Evolutionary conservation across 1,139 yeast genomes (phyloP).

Genomic region (Geotrichum candidum): DNA sequence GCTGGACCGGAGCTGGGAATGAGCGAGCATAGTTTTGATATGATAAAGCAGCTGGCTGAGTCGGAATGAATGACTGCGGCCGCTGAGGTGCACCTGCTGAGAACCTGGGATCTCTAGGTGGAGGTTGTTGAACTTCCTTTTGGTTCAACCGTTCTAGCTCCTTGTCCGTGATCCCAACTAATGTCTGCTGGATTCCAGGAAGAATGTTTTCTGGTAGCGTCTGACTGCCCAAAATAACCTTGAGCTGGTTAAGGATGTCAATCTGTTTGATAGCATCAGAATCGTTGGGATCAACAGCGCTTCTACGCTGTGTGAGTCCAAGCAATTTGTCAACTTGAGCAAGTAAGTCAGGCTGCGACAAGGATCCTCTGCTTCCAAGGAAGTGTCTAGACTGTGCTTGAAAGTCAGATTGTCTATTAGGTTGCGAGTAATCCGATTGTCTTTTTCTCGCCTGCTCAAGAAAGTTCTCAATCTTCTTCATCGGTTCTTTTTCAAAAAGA

Average conservation of each 20-base stretch:
- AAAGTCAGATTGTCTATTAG: conserved; percentile 1
- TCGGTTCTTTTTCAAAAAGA: conserved; percentile 64
- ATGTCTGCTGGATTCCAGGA: conserved; percentile 40
- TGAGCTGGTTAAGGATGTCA: conserved; percentile 32
- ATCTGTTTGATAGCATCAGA: conserved; percentile 36
- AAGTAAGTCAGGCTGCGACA: conserved; percentile 31
- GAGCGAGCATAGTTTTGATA: conserved; percentile 1
- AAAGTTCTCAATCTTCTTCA: conserved; percentile 69
- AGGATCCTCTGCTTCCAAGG: conserved; percentile 16
- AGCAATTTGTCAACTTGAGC: conserved; percentile 41
- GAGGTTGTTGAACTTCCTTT: conserved; percentile 6
- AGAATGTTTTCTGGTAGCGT: conserved; percentile 38
- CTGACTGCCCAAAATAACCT: conserved; percentile 28
- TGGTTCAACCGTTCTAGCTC: conserved; percentile 25
- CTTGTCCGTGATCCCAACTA: conserved; percentile 33
- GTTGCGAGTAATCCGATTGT: conserved; percentile 18
- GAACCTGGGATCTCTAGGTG: neutral
- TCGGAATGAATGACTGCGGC: neutral
- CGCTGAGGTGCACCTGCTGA: neutral
- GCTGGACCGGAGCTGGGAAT: neutral
- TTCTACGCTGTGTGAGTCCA: conserved; percentile 37
- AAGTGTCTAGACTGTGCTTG: conserved; percentile 13
- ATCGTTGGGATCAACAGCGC: conserved; percentile 37
- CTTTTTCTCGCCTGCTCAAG: conserved; percentile 51
- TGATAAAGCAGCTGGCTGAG: neutral